Percentiles rank a stretch among this genome's conserved stretches.
Conservation (phyloP, 1,284 basidiomycete genomes). For the Fistulina hepatica region DNA sequence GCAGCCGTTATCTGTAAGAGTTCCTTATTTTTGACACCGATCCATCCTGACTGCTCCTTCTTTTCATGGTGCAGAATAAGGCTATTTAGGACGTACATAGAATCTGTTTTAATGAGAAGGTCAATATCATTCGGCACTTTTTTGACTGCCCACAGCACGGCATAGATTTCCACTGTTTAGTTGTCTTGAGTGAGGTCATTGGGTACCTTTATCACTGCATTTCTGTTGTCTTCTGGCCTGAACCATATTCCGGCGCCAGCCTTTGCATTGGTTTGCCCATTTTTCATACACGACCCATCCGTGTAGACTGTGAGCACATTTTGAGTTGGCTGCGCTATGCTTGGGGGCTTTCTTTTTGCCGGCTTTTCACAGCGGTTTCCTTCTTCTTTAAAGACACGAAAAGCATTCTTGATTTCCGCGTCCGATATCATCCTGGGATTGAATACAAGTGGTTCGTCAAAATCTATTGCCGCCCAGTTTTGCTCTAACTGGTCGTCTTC, state of each 20-base stretch:
- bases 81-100: background rate
- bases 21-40: background rate
- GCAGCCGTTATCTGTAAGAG: background rate
- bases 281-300: background rate
- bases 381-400: background rate
- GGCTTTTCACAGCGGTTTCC: background rate
- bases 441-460: too few relatives aligned
- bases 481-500: too few relatives aligned
- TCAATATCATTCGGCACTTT: background rate
- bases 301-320: background rate
- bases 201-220: background rate
- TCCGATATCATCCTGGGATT: too few relatives aligned
- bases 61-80: background rate
- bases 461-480: too few relatives aligned
- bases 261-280: background rate
- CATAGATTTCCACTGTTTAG: background rate
- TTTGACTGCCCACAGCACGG: background rate
- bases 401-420: background rate
- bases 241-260: background rate
- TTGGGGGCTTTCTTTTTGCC: background rate
- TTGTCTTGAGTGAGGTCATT: background rate
- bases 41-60: background rate
- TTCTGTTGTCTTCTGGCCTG: background rate
- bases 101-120: background rate
- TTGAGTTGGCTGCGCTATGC: background rate